Percentiles rank a stretch among this genome's conserved stretches.
Conservation (phyloP, 2,329 filamentous ascomycete genomes). For the Neurospora sp. region DNA sequence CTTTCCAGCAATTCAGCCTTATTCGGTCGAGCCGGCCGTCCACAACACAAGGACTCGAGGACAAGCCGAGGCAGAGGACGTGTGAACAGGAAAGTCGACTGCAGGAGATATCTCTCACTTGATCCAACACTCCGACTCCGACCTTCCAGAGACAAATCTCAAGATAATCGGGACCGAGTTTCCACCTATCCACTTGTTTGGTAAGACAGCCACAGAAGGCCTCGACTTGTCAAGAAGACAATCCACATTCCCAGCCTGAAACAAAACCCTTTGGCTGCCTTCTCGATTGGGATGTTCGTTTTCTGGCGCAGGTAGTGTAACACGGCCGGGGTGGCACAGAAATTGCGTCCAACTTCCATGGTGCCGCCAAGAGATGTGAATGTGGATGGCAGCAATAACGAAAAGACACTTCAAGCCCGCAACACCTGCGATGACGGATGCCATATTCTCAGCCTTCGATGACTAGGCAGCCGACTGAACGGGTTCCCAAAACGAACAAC, state of each 20-base stretch:
- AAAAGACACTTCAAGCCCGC: background rate
- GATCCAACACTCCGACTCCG: background rate
- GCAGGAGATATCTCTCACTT: background rate
- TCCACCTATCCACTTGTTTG: background rate
- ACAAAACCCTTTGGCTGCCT: background rate
- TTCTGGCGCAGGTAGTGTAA: background rate
- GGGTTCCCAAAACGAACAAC: background rate
- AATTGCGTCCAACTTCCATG: background rate
- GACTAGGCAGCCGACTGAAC: no score
- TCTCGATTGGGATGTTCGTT: slow-evolving; percentile 2
- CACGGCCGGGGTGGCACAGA: background rate
- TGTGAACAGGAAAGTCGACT: background rate
- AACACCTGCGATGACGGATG: background rate
- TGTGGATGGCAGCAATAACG: background rate
- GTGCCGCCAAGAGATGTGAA: background rate
- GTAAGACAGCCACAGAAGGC: background rate
- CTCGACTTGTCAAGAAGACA: background rate
- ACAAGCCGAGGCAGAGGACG: no score
- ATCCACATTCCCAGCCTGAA: background rate
- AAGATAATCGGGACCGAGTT: background rate
- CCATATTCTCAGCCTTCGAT: background rate
- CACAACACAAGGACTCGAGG: background rate
- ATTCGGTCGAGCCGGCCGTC: background rate
- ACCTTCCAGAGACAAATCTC: background rate
- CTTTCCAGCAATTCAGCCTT: background rate